Evolutionary conservation across 257 asterid species (phyloP).

Genomic region (Solanum verrucosum): DNA sequence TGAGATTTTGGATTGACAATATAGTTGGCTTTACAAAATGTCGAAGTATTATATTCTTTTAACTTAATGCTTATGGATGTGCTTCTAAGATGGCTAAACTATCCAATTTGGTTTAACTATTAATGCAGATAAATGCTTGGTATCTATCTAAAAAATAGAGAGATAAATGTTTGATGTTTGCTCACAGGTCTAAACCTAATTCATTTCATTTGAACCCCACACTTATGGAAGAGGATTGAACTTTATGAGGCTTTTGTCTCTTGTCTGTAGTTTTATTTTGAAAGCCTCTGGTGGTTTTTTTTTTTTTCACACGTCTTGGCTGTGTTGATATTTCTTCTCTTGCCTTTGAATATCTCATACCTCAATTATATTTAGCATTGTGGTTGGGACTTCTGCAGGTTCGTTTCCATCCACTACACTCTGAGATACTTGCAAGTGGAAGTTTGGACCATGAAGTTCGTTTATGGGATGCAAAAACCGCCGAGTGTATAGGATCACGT

Average conservation of each 20-base stretch:
- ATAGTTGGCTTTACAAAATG: background rate
- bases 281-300: background rate
- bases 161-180: background rate
- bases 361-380: slow-evolving; percentile 13
- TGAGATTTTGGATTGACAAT: background rate
- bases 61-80: background rate
- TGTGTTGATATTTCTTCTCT: slow-evolving; percentile 12
- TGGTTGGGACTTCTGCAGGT: slow-evolving; percentile 50
- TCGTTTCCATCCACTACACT: slow-evolving; percentile 84
- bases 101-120: background rate
- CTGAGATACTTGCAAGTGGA: slow-evolving; percentile 92
- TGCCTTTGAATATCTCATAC: background rate
- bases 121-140: background rate
- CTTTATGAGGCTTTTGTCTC: background rate
- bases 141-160: background rate
- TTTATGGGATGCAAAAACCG: slow-evolving; percentile 79
- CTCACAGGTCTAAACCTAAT: background rate
- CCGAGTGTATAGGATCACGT: slow-evolving; percentile 86
- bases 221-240: background rate
- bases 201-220: background rate
- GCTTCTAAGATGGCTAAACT: background rate
- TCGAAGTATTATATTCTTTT: background rate
- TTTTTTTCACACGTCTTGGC: background rate
- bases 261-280: background rate
- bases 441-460: slow-evolving; percentile 98